A percentile compares a stretch with the other conserved stretches of the same genome.
Evolutionary conservation across 1,284 basidiomycete genomes (phyloP).

Genomic region (Rhodotorula sp.): DNA sequence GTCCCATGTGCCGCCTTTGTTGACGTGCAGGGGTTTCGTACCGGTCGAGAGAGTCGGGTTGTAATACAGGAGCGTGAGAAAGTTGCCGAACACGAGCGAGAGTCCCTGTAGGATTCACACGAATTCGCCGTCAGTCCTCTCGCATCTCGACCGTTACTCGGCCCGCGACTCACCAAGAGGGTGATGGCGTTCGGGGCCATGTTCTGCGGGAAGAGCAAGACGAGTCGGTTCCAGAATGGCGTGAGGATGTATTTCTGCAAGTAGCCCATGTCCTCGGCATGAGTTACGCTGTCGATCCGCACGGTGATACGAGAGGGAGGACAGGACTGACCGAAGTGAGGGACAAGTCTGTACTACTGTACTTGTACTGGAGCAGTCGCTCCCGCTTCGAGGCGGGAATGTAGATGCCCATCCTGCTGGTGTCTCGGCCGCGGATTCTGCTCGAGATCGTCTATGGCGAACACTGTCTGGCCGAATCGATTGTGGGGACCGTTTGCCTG

Average conservation of each 20-base stretch:
- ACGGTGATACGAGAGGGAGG: not conserved
- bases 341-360: constrained; percentile 58
- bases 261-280: not conserved
- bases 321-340: constrained; percentile 49
- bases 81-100: constrained; percentile 76
- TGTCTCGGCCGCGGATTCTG: no score
- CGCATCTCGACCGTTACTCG: not conserved
- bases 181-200: constrained; percentile 77
- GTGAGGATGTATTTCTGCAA: constrained; percentile 79
- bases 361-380: constrained; percentile 59
- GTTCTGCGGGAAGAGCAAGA: constrained; percentile 79
- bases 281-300: not conserved
- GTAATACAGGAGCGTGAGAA: constrained; percentile 74
- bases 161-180: constrained; percentile 58
- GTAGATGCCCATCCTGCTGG: constrained; percentile 43
- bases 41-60: constrained; percentile 58
- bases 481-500: no score
- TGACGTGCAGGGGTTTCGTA: constrained; percentile 41
- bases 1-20: constrained; percentile 44
- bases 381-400: constrained; percentile 52
- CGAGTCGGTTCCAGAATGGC: constrained; percentile 93
- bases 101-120: constrained; percentile 63
- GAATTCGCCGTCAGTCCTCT: constrained; percentile 60
- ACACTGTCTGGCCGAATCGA: no score
- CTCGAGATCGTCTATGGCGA: no score